These are phyloP conservation scores for Chalciporus sphaerocephalus DNA, from an alignment of 768 basidiomycete genomes.

Conservation along the genomic window DNA sequence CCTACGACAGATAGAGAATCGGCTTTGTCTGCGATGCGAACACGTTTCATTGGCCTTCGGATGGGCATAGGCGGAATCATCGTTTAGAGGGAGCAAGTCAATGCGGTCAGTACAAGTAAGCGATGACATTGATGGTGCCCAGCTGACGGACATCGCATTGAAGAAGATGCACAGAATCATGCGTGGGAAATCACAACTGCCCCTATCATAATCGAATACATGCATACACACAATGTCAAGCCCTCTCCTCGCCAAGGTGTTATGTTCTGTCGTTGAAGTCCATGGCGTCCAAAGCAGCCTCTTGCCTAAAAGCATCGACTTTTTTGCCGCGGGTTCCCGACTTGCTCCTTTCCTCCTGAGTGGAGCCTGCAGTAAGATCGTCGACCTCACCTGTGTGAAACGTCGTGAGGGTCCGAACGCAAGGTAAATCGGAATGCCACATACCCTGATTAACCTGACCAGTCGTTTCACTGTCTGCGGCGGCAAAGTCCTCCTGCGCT, in stretches of 20 bases:
- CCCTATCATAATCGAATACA: no score
- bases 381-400: conserved; percentile 18
- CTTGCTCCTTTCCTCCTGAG: conserved; percentile 14
- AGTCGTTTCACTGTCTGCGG: not conserved
- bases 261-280: not conserved
- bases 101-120: no score
- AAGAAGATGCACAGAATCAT: no score
- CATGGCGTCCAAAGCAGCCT: conserved; percentile 18
- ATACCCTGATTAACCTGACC: not conserved
- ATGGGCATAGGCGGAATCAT: conserved; percentile 2
- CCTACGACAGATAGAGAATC: not conserved
- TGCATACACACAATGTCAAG: no score
- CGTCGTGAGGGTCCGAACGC: not conserved
- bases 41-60: conserved; percentile 16
- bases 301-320: conserved; percentile 24
- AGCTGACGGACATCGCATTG: no score
- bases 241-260: not conserved
- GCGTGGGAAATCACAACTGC: conserved; percentile 4
- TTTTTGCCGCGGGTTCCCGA: conserved; percentile 21
- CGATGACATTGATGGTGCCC: no score
- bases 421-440: no score
- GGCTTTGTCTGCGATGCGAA: not conserved
- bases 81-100: not conserved
- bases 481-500: not conserved
- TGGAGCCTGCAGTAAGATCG: conserved; percentile 14